phyloP scores from a whole-genome alignment of 352 stramenopile species.

The Pythium sp. region DNA sequence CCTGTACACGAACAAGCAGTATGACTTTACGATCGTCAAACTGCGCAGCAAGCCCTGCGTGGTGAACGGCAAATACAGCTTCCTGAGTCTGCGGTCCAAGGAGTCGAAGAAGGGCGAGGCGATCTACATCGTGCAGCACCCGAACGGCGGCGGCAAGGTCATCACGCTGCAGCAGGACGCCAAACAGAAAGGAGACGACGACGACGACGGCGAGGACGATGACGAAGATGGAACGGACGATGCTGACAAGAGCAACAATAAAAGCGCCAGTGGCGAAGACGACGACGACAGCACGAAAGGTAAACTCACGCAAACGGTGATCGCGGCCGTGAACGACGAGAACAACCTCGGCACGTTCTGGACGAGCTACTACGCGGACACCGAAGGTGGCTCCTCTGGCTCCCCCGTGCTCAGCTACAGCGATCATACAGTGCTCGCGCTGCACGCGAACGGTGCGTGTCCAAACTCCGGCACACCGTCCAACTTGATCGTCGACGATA shows the following conservation, averaged over 20 bases:
- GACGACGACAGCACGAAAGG: background rate
- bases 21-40: conserved; percentile 53
- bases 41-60: conserved; percentile 25
- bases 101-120: conserved; percentile 28
- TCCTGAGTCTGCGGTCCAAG: conserved; percentile 30
- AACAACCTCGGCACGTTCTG: conserved; percentile 31
- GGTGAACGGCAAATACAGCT: conserved; percentile 33
- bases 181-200: conserved; percentile 10
- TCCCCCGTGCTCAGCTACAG: conserved; percentile 37
- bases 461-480: conserved; percentile 41
- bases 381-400: conserved; percentile 39
- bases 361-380: conserved; percentile 50
- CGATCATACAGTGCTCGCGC: conserved; percentile 45
- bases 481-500: conserved; percentile 34
- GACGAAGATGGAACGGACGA: conserved; percentile 9
- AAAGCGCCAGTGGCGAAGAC: background rate
- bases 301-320: conserved; percentile 15
- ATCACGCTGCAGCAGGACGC: conserved; percentile 34
- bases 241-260: background rate
- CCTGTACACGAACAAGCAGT: conserved; percentile 23
- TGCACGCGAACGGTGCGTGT: conserved; percentile 46
- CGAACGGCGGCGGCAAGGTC: conserved; percentile 34
- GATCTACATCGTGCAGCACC: conserved; percentile 57
- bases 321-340: conserved; percentile 19
- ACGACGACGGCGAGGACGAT: conserved; percentile 28